Base-by-base conservation (phyloP, 176 grass and related monocot species). In the Paspalum vaginatum region DNA sequence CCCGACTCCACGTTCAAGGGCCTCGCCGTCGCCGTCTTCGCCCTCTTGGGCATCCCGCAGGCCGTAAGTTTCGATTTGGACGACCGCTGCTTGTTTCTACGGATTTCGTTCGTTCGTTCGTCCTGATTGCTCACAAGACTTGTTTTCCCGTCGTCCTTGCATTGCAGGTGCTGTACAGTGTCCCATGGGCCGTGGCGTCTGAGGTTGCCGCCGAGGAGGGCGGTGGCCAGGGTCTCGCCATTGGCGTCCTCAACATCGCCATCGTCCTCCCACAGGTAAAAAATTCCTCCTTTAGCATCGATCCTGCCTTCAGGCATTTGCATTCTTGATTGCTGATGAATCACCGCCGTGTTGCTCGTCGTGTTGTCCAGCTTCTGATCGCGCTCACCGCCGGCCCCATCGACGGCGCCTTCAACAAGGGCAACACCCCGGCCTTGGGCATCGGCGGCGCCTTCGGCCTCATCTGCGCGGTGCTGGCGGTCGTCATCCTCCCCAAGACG, bases 241-340 rank as follows among this genome's bases (percentile, higher is more conserved):
- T 89, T 49, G 87, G 87, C 7, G 87, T 89, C 65, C 82, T 89
- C 48, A 89, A 89, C 83, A 85, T 89, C 9, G 82, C 87, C n/a
- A 81, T 89, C 51, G 87, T 89, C 11, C 65, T 89, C 6, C 87
- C 87, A 1, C 87, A 87, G 79, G 85, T 82, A 48, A 65, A 12
- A 5, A n/a, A 14, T 16, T 5, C 38, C 0, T 56, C 27, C 5
- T 20, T 21, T 6, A 20, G 4, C 15, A 39, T 18, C 21, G n/a
- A 12, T 18, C 11, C 11, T 2, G 9, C 18, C 5, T 14, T 21
- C 14, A 68, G 37, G 0, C 9, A 37, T 20, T 25, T 25, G 39
- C 48, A n/a, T n/a, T n/a, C n/a, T n/a, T n/a, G 14, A 32, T 50
- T 44, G 2, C 18, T 32, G 20, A 58, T 43, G n/a, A n/a, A n/a